Base-by-base conservation (phyloP, 768 basidiomycete species). In the Lactifluus subvellereus region DNA sequence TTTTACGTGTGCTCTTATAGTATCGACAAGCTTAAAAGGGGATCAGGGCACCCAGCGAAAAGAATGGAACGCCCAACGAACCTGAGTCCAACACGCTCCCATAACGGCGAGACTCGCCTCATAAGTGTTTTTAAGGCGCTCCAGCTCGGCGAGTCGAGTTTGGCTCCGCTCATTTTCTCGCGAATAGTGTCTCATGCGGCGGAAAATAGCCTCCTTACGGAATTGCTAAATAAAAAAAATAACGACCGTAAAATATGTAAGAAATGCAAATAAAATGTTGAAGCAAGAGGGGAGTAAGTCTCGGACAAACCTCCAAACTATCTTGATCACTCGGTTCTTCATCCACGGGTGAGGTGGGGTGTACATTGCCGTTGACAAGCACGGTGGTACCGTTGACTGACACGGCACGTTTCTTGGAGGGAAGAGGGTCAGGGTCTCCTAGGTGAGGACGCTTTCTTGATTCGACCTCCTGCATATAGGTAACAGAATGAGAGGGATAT, bases 161-260 rank as follows among this genome's bases (percentile, higher is more conserved):
- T 82, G 79, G 64, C 82, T 82, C 49, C 88, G 82, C 66, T 87
- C 83, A 73, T 85, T 78, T 76, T 91, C 86, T 64, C 88, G 82
- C 59, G 85, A 83, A 73, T 93, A 92, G 69, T 91, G 84, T 69
- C 79, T 85, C 90, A 94, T 92, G 62, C 89, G 79, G 45, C 91
- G 81, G 73, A 84, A 93, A 54, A 94, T 85, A 48, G 91, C 91
- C 69, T 91, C 89, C 73, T 94, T 93, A 65, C 88, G 84, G 73
- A 91, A 93, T n/a, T 82, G 77, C 91, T 93, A 6, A 43, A 43
- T 27, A 2, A 3, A 27, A 27, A 27, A 67, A 32, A 49, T 45
- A 45, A 5, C 9, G 16, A 30, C 4, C 33, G 3, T 13, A 27
- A 54, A 37, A 32, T 4, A 20, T 52, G 52, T 61, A 30, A 67